These are phyloP conservation scores for Mycosphaerella arachidis DNA, from an alignment of 2,329 filamentous ascomycete species.

Conservation along the genomic window DNA sequence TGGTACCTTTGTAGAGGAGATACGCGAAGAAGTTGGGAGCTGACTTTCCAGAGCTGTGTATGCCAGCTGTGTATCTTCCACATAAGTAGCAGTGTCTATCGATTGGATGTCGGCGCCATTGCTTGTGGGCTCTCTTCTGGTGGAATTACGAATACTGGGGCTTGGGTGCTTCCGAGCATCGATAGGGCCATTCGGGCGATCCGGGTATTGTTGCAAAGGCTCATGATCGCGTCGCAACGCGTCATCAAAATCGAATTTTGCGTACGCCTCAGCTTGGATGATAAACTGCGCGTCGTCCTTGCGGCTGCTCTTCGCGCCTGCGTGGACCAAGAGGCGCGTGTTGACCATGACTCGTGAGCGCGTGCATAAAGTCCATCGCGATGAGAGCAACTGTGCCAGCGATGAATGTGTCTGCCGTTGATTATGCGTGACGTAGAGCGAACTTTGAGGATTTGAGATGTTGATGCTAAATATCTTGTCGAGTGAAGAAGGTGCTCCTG, in stretches of 20 bases:
- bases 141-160: neutral
- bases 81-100: constrained; percentile 7
- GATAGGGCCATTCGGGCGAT: neutral
- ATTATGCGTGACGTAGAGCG: neutral
- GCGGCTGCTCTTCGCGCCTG: constrained; percentile 40
- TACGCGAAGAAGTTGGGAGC: constrained; percentile 17
- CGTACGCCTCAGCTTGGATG: constrained; percentile 39
- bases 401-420: neutral
- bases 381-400: neutral
- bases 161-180: neutral
- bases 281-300: constrained; percentile 41
- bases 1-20: neutral
- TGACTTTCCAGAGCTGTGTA: constrained; percentile 41
- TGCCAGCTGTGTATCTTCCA: constrained; percentile 44
- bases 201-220: constrained; percentile 11
- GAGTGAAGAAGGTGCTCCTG: neutral
- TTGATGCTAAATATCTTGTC: neutral
- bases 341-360: neutral
- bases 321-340: constrained; percentile 39
- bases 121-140: no score
- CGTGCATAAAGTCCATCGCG: neutral
- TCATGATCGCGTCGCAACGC: constrained; percentile 25
- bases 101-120: neutral
- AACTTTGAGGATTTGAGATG: neutral
- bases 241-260: constrained; percentile 3